Conservation (phyloP, 2,329 filamentous ascomycete genomes). For the Beauveria australis region DNA sequence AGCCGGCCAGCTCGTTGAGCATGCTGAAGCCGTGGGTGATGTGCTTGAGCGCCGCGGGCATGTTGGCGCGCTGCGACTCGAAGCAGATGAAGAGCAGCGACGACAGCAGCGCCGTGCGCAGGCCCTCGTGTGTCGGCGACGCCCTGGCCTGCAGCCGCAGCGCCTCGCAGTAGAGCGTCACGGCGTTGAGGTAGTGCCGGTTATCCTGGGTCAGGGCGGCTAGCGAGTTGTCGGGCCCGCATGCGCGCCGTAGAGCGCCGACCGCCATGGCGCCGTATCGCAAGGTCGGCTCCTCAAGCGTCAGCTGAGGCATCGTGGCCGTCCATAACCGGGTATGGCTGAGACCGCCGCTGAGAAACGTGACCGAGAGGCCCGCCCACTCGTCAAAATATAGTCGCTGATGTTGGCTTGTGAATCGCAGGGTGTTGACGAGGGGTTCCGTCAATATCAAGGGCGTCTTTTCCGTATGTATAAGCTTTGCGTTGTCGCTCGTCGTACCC, state of each 20-base stretch:
- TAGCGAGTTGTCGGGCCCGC: slow-evolving; percentile 17
- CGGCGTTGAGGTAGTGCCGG: slow-evolving; percentile 31
- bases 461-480: slow-evolving; percentile 24
- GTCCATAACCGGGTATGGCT: slow-evolving; percentile 29
- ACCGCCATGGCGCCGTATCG: slow-evolving; percentile 33
- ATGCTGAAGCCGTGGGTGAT: slow-evolving; percentile 32
- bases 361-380: slow-evolving; percentile 27
- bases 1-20: slow-evolving; percentile 30
- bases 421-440: slow-evolving; percentile 26
- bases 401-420: slow-evolving; percentile 26
- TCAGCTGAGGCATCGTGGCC: slow-evolving; percentile 32
- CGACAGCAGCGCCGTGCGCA: slow-evolving; percentile 30
- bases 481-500: slow-evolving; percentile 13
- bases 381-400: slow-evolving; percentile 31
- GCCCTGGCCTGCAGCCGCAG: slow-evolving; percentile 31
- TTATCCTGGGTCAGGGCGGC: slow-evolving; percentile 20
- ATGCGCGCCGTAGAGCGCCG: slow-evolving; percentile 30
- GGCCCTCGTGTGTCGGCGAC: slow-evolving; percentile 25
- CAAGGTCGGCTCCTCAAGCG: slow-evolving; percentile 28
- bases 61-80: slow-evolving; percentile 31
- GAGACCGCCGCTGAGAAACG: slow-evolving; percentile 28
- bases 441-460: slow-evolving; percentile 22
- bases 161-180: slow-evolving; percentile 33
- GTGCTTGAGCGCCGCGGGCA: slow-evolving; percentile 32
- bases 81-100: slow-evolving; percentile 35